phyloP scores from a whole-genome alignment of 768 basidiomycete genomes.

The Kwoniella europaea region DNA sequence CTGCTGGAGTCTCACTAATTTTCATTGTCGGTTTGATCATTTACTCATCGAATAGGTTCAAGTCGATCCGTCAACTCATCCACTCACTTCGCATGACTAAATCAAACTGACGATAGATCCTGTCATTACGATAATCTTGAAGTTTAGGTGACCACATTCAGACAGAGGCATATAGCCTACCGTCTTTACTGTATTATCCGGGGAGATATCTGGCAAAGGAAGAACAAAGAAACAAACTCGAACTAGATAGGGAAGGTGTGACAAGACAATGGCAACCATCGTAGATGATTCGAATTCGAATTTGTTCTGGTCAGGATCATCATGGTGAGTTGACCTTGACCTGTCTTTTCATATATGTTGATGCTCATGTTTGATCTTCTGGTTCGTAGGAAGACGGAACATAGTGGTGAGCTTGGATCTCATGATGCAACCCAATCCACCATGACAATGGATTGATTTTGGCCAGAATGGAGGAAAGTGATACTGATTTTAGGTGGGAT shows the following conservation, averaged over 20 bases:
- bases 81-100: too few relatives aligned
- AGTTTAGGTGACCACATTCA: too few relatives aligned
- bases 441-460: too few relatives aligned
- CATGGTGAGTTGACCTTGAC: constrained; percentile 28
- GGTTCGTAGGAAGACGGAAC: constrained; percentile 19
- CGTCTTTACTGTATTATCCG: neutral
- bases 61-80: too few relatives aligned
- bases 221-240: neutral
- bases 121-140: too few relatives aligned
- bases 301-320: constrained; percentile 31
- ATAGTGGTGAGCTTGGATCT: constrained; percentile 23
- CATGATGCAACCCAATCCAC: neutral
- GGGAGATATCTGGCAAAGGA: neutral
- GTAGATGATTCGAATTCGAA: constrained; percentile 38
- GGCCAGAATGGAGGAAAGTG: neutral
- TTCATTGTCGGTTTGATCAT: too few relatives aligned
- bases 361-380: neutral
- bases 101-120: too few relatives aligned
- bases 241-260: neutral
- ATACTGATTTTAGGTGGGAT: neutral
- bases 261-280: constrained; percentile 30
- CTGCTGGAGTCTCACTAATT: too few relatives aligned
- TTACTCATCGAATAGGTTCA: too few relatives aligned
- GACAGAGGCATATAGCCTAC: too few relatives aligned
- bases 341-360: too few relatives aligned